Conservation (phyloP, 345 rosid species). For the Syzygium oleosum region DNA sequence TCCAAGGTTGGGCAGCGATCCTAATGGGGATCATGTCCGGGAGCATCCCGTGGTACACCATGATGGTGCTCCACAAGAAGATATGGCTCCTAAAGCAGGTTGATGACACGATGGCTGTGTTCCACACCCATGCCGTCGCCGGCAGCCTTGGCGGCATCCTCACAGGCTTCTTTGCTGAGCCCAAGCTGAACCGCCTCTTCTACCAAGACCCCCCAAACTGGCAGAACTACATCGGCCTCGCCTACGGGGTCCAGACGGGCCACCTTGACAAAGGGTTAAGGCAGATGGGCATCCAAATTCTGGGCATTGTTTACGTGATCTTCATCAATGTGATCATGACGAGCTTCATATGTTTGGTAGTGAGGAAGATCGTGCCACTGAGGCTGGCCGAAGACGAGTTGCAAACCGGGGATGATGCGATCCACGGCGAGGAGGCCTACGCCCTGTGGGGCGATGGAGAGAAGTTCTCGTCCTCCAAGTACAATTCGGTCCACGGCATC, state of each 20-base stretch:
- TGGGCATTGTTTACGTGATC: conserved; percentile 37
- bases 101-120: conserved; percentile 62
- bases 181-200: conserved; percentile 51
- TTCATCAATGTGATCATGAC: conserved; percentile 23
- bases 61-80: conserved; percentile 72
- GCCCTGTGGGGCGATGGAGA: conserved; percentile 75
- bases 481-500: conserved; percentile 21
- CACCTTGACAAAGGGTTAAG: conserved; percentile 24
- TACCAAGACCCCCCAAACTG: conserved; percentile 12
- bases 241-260: conserved; percentile 29
- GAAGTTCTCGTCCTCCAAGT: conserved; percentile 40
- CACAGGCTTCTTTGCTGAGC: conserved; percentile 52
- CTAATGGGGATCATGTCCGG: conserved; percentile 58
- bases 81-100: conserved; percentile 47
- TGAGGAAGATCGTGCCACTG: conserved; percentile 33
- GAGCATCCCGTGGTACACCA: conserved; percentile 65
- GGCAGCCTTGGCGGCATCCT: conserved; percentile 62
- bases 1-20: conserved; percentile 73
- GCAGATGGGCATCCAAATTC: conserved; percentile 52
- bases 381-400: conserved; percentile 47
- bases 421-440: conserved; percentile 64
- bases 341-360: conserved; percentile 33
- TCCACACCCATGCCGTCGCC: conserved; percentile 67
- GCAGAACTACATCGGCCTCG: conserved; percentile 45
- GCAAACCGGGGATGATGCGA: conserved; percentile 47